Evolutionary conservation across 176 grass and related monocot genomes (phyloP).

Genomic region (Aegilops speltoides): DNA sequence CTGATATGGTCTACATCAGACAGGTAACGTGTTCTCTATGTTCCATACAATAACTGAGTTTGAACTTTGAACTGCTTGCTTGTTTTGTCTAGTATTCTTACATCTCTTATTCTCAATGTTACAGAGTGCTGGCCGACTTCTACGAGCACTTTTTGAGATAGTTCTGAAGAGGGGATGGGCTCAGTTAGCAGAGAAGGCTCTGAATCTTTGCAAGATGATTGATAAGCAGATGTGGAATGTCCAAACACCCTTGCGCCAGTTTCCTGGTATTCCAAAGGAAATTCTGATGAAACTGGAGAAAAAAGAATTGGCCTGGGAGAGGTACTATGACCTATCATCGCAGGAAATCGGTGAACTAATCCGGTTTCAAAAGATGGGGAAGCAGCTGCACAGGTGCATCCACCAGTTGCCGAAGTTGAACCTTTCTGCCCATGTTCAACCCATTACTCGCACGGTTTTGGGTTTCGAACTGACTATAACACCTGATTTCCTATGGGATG

Average conservation of each 20-base stretch:
- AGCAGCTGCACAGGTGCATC: conserved; percentile 80
- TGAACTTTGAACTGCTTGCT: conserved; percentile 22
- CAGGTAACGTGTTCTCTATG: conserved; percentile 50
- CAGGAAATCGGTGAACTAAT: conserved; percentile 95
- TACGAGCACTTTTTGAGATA: conserved; percentile 85
- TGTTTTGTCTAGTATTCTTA: conserved; percentile 27
- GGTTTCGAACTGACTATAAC: conserved; percentile 92
- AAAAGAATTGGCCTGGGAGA: conserved; percentile 93
- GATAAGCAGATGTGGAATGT: conserved; percentile 98
- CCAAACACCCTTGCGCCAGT: conserved; percentile 87
- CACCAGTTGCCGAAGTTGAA: conserved; percentile 94
- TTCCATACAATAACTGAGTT: not conserved
- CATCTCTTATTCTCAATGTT: conserved; percentile 28
- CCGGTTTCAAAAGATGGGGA: conserved; percentile 71
- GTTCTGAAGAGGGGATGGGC: conserved; percentile 96
- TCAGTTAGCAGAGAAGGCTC: conserved; percentile 84
- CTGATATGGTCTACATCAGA: conserved; percentile 94
- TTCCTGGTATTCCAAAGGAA: conserved; percentile 90
- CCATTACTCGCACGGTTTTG: conserved; percentile 78
- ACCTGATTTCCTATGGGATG: conserved; percentile 96
- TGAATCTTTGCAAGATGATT: conserved; percentile 98
- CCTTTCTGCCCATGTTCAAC: conserved; percentile 91
- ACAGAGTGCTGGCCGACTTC: conserved; percentile 88
- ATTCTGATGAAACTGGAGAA: conserved; percentile 95
- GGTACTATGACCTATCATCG: conserved; percentile 86